Percentiles rank a stretch among this genome's conserved stretches.
Evolutionary conservation across 1,139 yeast species (phyloP).

Genomic region (Pneumocystis jirovecii): DNA sequence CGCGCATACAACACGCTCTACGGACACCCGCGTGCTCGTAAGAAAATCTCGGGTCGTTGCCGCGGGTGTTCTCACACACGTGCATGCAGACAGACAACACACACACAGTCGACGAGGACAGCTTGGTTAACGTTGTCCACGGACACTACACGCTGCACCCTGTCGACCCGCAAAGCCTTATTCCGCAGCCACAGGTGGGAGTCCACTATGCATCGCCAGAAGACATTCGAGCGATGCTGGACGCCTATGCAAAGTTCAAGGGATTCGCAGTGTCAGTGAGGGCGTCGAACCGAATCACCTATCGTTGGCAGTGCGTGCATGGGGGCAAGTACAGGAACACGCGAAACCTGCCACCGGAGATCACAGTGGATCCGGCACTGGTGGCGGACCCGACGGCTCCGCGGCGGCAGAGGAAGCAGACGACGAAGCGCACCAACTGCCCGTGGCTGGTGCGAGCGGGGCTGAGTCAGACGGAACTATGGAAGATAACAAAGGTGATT

Average conservation of each 20-base stretch:
- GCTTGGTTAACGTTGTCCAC: not conserved
- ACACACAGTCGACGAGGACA: not conserved
- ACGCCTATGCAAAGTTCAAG: constrained; percentile 1
- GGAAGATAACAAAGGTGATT: constrained; percentile 3
- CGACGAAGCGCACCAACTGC: constrained; percentile 2
- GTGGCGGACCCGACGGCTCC: not conserved
- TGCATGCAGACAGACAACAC: not conserved
- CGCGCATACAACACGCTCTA: no score
- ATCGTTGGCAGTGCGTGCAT: constrained; percentile 6
- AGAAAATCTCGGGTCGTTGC: no score
- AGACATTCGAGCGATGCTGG: constrained; percentile 3
- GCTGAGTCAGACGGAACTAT: constrained; percentile 1
- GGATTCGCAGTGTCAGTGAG: constrained; percentile 4
- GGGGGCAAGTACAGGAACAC: constrained; percentile 3
- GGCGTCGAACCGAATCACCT: constrained; percentile 2
- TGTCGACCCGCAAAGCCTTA: not conserved
- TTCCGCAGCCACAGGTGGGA: constrained; percentile 4
- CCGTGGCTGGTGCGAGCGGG: constrained; percentile 6
- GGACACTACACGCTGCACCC: not conserved
- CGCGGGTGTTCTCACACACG: no score
- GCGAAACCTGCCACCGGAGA: not conserved
- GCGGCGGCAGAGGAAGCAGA: constrained; percentile 1
- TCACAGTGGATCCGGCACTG: not conserved
- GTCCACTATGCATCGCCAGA: constrained; percentile 3
- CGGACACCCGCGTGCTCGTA: no score